These are phyloP conservation scores for Diospyros kaki DNA, from an alignment of 148 eudicot species.

Conservation along the genomic window DNA sequence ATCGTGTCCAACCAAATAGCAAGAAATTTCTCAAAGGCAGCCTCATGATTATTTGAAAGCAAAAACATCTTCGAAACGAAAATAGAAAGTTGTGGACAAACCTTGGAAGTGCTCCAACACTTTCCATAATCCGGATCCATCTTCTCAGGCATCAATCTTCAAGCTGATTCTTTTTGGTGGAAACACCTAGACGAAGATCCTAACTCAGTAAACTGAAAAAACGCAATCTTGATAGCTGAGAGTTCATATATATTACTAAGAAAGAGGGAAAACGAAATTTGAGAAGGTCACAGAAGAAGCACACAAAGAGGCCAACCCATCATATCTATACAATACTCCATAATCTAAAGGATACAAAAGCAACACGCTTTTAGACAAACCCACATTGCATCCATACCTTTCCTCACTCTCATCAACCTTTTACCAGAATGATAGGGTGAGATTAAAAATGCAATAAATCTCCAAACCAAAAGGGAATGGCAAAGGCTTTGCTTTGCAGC, in stretches of 20 bases:
- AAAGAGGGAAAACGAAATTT: background rate
- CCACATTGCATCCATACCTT: constrained; percentile 19
- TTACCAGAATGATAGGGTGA: constrained; percentile 1
- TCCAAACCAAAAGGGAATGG: background rate
- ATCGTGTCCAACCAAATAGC: background rate
- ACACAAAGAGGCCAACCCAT: constrained; percentile 13
- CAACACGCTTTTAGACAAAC: constrained; percentile 4
- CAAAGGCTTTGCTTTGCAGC: background rate
- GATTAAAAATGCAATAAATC: background rate
- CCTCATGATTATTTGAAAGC: background rate
- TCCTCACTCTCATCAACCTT: constrained; percentile 2
- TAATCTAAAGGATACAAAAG: constrained; percentile 6
- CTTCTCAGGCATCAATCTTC: constrained; percentile 19
- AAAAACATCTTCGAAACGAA: background rate
- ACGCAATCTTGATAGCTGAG: too few species aligned
- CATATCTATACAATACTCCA: constrained; percentile 7
- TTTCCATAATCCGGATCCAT: constrained; percentile 52
- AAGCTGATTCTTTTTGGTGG: constrained; percentile 5
- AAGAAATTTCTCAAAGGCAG: background rate
- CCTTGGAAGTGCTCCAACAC: constrained; percentile 55
- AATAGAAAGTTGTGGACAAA: constrained; percentile 15
- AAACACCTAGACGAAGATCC: constrained; percentile 15
- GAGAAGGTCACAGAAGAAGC: constrained; percentile 4
- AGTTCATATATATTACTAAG: background rate
- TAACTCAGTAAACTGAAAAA: constrained; percentile 20